Evolutionary conservation across 2,329 filamentous ascomycete genomes (phyloP), one percentile per base, ranked within the genome.

Genomic region (Fusarium neocosmosporiellum): DNA sequence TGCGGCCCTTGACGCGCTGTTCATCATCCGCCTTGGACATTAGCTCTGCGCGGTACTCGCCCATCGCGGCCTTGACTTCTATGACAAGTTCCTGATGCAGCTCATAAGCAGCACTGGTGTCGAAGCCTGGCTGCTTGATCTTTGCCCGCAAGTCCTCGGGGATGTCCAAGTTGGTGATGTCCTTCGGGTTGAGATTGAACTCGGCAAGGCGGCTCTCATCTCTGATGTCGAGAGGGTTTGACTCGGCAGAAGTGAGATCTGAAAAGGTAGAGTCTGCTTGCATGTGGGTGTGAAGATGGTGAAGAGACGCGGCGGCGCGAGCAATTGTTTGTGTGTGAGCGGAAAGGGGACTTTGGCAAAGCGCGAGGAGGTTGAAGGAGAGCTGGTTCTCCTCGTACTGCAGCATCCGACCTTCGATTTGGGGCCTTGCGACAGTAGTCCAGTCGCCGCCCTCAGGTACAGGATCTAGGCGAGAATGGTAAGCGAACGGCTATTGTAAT

Each of bases 341-440:
- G 14, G 83, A 76, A 2, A 93, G 81, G 0, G 93, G 91, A 65
- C 92, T 92, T 65, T 89, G 88, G 70, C 92, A 92, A 3, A 98
- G 83, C 27, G 94, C 91, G 57, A 97, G 86, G 39, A 97, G 88
- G 71, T 90, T 95, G 82, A 94, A 97, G n/a, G 91, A 88, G 33
- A 94, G 87, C 60, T 90, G 87, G 13, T 87, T 89, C 36, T 89
- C 90, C 70, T 89, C 88, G 71, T 92, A 91, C 68, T 89, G 87
- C 10, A 86, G 81, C 88, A 97, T 96, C 50, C 92, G 88, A 1
- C 86, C 84, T 59, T 90, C 82, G 62, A 98, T 92, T 10, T 91
- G 88, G 1, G 89, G 88, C 59, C 86, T 87, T 1, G 91, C 92
- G 8, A 92, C 80, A 2, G 84, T 81, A 5, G 94, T 86, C 95